Evolutionary conservation across 768 basidiomycete genomes (phyloP).

Genomic region (Phlegmacium glaucopus): DNA sequence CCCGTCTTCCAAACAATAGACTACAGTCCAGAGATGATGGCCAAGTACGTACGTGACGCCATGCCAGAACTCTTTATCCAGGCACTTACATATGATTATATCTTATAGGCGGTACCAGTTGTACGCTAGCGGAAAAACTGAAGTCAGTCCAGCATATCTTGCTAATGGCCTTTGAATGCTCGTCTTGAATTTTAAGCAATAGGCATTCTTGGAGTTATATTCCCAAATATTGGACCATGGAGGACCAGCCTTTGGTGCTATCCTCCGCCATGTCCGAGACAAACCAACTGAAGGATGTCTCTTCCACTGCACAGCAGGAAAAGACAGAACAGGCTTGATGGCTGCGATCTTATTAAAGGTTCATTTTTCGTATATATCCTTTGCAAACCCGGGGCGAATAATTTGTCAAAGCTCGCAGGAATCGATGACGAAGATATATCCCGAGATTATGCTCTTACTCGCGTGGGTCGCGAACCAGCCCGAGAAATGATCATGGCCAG

Average conservation of each 20-base stretch:
- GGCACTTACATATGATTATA: constrained; percentile 22
- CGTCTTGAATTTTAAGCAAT: not conserved
- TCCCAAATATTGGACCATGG: constrained; percentile 78
- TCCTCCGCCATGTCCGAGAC: constrained; percentile 73
- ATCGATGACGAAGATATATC: constrained; percentile 64
- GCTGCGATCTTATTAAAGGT: constrained; percentile 75
- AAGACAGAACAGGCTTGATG: constrained; percentile 77
- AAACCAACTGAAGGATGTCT: constrained; percentile 59
- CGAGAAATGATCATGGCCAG: constrained; percentile 68
- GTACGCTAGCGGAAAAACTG: constrained; percentile 78
- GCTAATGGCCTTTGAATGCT: not conserved
- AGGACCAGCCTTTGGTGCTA: constrained; percentile 61
- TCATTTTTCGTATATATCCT: not conserved
- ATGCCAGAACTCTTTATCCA: constrained; percentile 11
- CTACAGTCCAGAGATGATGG: constrained; percentile 82
- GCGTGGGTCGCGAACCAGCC: constrained; percentile 77
- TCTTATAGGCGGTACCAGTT: constrained; percentile 58
- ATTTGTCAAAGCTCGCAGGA: constrained; percentile 58
- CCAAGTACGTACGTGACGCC: constrained; percentile 62
- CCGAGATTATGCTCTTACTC: constrained; percentile 72
- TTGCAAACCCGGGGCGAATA: not conserved
- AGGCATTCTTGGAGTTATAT: constrained; percentile 83
- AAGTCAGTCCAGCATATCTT: constrained; percentile 38
- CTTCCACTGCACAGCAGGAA: constrained; percentile 85
- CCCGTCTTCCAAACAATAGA: constrained; percentile 74